These are phyloP conservation scores for Suillus weaverae DNA, from an alignment of 768 basidiomycete species.

Conservation along the genomic window DNA sequence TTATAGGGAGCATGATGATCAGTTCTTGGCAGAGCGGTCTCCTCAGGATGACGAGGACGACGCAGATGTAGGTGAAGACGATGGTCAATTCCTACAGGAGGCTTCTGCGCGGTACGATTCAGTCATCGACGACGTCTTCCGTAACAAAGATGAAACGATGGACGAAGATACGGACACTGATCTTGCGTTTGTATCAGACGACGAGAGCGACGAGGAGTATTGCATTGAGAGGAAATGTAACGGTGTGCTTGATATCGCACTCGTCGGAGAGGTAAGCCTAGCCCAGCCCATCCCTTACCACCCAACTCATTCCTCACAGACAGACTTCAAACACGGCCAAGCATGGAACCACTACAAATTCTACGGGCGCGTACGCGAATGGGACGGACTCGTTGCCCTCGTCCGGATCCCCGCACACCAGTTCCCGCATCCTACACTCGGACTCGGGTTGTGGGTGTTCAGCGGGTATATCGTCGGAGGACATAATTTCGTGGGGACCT, in stretches of 20 bases:
- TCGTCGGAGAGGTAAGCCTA: constrained; percentile 55
- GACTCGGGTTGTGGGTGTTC: constrained; percentile 45
- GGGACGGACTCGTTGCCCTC: constrained; percentile 61
- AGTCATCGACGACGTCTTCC: neutral
- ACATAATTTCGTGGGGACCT: constrained; percentile 69
- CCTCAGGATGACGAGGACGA: neutral
- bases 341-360: constrained; percentile 51
- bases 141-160: constrained; percentile 4
- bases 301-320: constrained; percentile 32
- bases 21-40: neutral
- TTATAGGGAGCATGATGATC: constrained; percentile 14
- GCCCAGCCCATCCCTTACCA: too few species aligned
- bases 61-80: constrained; percentile 20
- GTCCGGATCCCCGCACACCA: constrained; percentile 38
- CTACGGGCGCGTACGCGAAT: constrained; percentile 54
- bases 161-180: constrained; percentile 22
- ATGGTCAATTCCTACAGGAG: constrained; percentile 21
- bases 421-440: neutral
- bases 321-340: constrained; percentile 45
- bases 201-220: constrained; percentile 24
- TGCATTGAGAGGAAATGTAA: constrained; percentile 39
- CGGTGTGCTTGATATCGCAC: constrained; percentile 59
- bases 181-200: constrained; percentile 23
- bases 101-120: neutral
- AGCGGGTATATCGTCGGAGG: constrained; percentile 71